Percentiles rank a stretch among this genome's conserved stretches.
phyloP scores from a whole-genome alignment of 139 green algal species.

The Nannochloris sp. region DNA sequence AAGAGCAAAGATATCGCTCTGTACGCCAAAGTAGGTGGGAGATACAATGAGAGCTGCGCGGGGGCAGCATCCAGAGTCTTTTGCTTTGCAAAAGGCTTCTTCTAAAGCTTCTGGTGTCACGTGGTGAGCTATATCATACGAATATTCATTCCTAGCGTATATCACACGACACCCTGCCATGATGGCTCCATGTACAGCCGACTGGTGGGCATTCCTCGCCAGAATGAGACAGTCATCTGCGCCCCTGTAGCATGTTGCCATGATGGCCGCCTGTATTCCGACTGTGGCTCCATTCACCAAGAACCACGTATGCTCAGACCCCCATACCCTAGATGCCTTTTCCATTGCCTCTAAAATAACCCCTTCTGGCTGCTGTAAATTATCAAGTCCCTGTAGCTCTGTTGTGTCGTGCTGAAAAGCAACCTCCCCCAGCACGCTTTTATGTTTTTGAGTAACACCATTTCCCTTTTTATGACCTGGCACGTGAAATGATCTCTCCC shows the following conservation, averaged over 20 bases:
- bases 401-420: constrained; percentile 61
- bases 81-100: constrained; percentile 27
- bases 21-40: constrained; percentile 80
- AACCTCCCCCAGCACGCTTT: constrained; percentile 3
- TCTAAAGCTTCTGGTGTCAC: constrained; percentile 40
- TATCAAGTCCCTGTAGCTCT: constrained; percentile 75
- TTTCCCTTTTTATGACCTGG: constrained; percentile 67
- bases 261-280: constrained; percentile 64
- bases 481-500: constrained; percentile 62
- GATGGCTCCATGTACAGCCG: constrained; percentile 60
- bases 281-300: constrained; percentile 84
- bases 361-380: constrained; percentile 58
- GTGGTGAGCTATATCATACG: constrained; percentile 50
- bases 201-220: constrained; percentile 76
- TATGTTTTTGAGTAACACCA: constrained; percentile 16
- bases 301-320: constrained; percentile 68
- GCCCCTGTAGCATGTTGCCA: constrained; percentile 44
- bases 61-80: not conserved
- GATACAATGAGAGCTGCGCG: constrained; percentile 69
- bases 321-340: constrained; percentile 59
- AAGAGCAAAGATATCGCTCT: constrained; percentile 41
- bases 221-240: constrained; percentile 49
- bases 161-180: constrained; percentile 42
- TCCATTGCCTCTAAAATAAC: constrained; percentile 65
- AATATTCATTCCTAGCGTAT: constrained; percentile 32